Evolutionary conservation across 176 grass and related monocot species (phyloP).

Genomic region (Thalia dealbata): DNA sequence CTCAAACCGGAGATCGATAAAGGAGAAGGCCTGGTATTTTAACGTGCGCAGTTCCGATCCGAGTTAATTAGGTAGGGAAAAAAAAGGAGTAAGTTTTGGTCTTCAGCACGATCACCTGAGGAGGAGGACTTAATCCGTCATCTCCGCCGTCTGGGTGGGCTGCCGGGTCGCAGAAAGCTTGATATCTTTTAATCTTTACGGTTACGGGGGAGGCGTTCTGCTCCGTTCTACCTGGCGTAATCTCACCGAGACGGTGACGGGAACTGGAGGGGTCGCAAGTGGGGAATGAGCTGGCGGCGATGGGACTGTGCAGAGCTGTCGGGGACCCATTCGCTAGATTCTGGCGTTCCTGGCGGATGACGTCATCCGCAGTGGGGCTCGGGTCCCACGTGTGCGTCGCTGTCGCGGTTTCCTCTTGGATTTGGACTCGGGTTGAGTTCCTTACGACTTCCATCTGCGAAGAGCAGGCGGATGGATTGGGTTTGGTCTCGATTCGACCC

Average conservation of each 20-base stretch:
- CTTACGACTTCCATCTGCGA: too few relatives aligned
- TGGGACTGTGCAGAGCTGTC: conserved; percentile 9
- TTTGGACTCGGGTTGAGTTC: too few relatives aligned
- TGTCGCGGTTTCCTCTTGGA: neutral
- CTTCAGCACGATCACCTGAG: neutral
- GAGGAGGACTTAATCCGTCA: too few relatives aligned
- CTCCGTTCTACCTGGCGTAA: neutral
- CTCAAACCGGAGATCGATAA: neutral
- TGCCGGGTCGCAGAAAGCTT: neutral
- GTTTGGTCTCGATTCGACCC: too few relatives aligned
- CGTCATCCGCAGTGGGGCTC: too few relatives aligned
- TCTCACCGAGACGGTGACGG: conserved; percentile 1
- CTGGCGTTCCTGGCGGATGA: neutral
- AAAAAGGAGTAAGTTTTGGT: neutral
- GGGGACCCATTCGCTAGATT: conserved; percentile 2
- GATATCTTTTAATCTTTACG: neutral
- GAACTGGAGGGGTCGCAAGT: neutral
- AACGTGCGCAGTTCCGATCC: neutral
- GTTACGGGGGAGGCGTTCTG: neutral
- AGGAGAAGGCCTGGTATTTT: neutral
- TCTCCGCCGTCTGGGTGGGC: too few relatives aligned
- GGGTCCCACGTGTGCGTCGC: neutral
- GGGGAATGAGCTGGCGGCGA: conserved; percentile 17
- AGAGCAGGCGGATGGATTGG: too few relatives aligned
- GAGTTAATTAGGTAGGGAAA: neutral